Evolutionary conservation across 1,139 yeast genomes (phyloP).

Genomic region (Hansenula anomala): DNA sequence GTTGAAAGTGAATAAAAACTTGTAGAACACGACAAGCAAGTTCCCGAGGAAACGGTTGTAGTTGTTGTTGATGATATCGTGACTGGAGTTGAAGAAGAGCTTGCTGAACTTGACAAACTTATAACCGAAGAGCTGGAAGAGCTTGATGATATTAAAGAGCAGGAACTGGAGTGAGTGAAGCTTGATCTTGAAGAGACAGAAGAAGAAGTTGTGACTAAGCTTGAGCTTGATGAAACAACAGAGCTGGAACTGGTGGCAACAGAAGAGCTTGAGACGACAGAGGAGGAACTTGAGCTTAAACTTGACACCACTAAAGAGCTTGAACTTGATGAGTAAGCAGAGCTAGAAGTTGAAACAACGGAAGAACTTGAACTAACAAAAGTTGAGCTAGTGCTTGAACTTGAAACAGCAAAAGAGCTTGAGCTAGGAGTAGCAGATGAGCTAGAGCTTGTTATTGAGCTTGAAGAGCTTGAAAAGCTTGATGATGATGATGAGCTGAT

Average conservation of each 20-base stretch:
- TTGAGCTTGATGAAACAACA: constrained; percentile 2
- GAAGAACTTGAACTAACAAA: background rate
- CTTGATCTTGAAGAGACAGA: too few species aligned
- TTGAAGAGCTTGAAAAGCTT: constrained; percentile 1
- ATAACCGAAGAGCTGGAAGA: too few species aligned
- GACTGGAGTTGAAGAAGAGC: too few species aligned
- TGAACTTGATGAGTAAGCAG: background rate
- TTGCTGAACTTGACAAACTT: too few species aligned
- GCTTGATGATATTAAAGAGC: too few species aligned
- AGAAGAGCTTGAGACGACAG: background rate
- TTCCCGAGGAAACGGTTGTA: constrained; percentile 5
- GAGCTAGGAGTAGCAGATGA: background rate
- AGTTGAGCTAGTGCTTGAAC: background rate
- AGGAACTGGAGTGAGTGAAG: too few species aligned
- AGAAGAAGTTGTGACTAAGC: background rate
- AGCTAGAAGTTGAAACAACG: background rate
- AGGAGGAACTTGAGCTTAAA: background rate
- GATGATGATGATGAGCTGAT: background rate
- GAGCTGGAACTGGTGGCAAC: background rate
- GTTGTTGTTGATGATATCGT: background rate
- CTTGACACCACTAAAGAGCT: background rate
- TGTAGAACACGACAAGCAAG: constrained; percentile 2
- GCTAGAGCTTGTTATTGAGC: too few species aligned
- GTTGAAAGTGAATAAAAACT: background rate
- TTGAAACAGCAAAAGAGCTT: background rate